Evolutionary conservation across 106 monocot genomes (phyloP).

Genomic region (Dioscorea dumetorum): DNA sequence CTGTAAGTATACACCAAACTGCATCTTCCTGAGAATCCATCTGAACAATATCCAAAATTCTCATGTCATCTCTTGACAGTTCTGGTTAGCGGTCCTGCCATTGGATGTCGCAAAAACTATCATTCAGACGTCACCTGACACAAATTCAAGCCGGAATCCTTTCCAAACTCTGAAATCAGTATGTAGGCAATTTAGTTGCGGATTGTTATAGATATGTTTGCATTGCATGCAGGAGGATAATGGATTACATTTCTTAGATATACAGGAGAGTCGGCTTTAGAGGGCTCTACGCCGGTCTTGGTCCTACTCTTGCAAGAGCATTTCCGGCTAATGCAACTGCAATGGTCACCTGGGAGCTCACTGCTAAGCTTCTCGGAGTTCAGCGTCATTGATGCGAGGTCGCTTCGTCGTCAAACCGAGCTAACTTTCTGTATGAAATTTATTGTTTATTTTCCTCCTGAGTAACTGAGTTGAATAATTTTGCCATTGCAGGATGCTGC

Average conservation of each 20-base stretch:
- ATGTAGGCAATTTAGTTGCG: slow-evolving; percentile 1
- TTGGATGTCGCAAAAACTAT: slow-evolving; percentile 94
- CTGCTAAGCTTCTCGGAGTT: slow-evolving; percentile 67
- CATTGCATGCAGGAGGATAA: background rate
- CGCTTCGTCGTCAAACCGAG: too few relatives aligned
- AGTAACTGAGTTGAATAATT: too few relatives aligned
- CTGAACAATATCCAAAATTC: background rate
- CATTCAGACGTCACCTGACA: slow-evolving; percentile 63
- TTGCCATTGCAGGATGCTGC: too few relatives aligned
- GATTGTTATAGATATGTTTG: background rate
- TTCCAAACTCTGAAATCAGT: slow-evolving; percentile 41
- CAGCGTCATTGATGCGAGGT: slow-evolving; percentile 11
- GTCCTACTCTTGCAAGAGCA: slow-evolving; percentile 72
- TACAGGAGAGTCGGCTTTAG: slow-evolving; percentile 54
- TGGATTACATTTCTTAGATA: slow-evolving; percentile 28
- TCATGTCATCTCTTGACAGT: slow-evolving; percentile 34
- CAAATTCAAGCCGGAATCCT: slow-evolving; percentile 53
- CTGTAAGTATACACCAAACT: slow-evolving; percentile 35
- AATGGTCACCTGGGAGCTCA: slow-evolving; percentile 74
- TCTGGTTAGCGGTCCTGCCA: slow-evolving; percentile 81
- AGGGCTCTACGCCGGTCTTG: slow-evolving; percentile 89
- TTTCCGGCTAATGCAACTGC: slow-evolving; percentile 90
- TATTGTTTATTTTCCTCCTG: too few relatives aligned
- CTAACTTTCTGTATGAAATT: too few relatives aligned
- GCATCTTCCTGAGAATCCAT: background rate